A percentile compares a stretch with the other conserved stretches of the same genome.
Evolutionary conservation across 768 basidiomycete species (phyloP).

Genomic region (Suillus occidentalis): DNA sequence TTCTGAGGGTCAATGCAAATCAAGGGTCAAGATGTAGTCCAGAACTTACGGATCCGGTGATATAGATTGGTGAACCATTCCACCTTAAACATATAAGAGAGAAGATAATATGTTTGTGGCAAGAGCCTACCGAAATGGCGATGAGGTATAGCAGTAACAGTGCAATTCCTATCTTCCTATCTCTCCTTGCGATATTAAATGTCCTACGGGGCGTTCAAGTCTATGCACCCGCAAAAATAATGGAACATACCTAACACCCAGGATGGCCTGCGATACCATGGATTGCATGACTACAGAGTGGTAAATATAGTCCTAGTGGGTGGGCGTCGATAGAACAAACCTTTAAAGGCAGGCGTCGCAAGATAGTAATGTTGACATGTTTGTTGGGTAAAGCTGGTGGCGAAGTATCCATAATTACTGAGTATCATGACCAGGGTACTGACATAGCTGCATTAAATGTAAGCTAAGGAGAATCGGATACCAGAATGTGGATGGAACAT

Average conservation of each 20-base stretch:
- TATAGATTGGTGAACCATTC: constrained; percentile 60
- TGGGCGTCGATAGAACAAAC: constrained; percentile 27
- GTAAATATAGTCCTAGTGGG: constrained; percentile 3
- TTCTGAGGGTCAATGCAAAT: constrained; percentile 9
- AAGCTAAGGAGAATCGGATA: background rate
- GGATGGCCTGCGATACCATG: constrained; percentile 64
- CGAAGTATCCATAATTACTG: constrained; percentile 62
- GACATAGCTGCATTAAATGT: constrained; percentile 22
- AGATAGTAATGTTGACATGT: constrained; percentile 51
- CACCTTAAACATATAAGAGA: constrained; percentile 33
- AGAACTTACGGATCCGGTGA: constrained; percentile 47
- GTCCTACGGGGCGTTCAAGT: constrained; percentile 36
- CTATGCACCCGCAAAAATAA: background rate
- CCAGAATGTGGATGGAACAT: background rate
- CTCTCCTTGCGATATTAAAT: constrained; percentile 56
- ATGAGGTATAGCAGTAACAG: constrained; percentile 42
- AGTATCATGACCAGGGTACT: constrained; percentile 49
- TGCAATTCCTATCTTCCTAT: constrained; percentile 37
- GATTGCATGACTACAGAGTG: constrained; percentile 51
- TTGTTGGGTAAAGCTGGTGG: constrained; percentile 43
- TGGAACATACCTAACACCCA: constrained; percentile 52
- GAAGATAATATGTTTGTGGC: background rate
- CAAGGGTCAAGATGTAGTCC: constrained; percentile 5
- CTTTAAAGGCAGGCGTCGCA: constrained; percentile 60
- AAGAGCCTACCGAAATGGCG: constrained; percentile 42